phyloP scores from a whole-genome alignment of 495 filamentous ascomycete genomes.

The Aspergillus sparsus region DNA sequence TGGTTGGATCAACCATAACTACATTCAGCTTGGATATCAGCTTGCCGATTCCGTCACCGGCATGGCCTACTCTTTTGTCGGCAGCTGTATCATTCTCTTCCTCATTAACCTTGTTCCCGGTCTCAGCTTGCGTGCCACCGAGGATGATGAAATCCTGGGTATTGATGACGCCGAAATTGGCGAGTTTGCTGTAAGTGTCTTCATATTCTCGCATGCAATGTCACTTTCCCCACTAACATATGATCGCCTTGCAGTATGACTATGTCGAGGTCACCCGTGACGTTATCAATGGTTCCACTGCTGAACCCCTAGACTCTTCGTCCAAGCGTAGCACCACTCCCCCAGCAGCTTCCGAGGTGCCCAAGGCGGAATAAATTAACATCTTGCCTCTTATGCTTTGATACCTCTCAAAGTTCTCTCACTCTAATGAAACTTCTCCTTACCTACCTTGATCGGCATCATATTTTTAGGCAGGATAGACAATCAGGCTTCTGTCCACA shows the following conservation, averaged over 20 bases:
- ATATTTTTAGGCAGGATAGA: not conserved
- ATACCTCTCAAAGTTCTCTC: not conserved
- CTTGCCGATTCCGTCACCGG: constrained; percentile 84
- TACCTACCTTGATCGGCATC: constrained; percentile 3
- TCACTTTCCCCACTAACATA: constrained; percentile 3
- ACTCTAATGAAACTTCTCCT: constrained; percentile 1
- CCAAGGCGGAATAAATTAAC: constrained; percentile 32
- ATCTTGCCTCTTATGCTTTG: not conserved
- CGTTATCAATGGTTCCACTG: constrained; percentile 63
- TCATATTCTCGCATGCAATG: not conserved
- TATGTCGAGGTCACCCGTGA: constrained; percentile 93
- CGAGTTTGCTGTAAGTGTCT: constrained; percentile 76
- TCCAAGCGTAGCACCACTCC: constrained; percentile 42
- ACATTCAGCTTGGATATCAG: constrained; percentile 85
- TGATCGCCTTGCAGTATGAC: constrained; percentile 63
- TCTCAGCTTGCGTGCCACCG: constrained; percentile 72
- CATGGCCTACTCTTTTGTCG: constrained; percentile 81
- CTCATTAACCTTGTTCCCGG: constrained; percentile 85
- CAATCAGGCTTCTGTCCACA: not conserved
- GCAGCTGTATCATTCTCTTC: constrained; percentile 84
- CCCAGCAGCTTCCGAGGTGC: constrained; percentile 20
- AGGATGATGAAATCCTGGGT: constrained; percentile 86
- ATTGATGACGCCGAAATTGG: constrained; percentile 96
- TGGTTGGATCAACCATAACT: constrained; percentile 90
- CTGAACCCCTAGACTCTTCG: constrained; percentile 28